These are phyloP conservation scores for Coniochaeta hoffmannii DNA, from an alignment of 2,329 filamentous ascomycete species.

Conservation along the genomic window DNA sequence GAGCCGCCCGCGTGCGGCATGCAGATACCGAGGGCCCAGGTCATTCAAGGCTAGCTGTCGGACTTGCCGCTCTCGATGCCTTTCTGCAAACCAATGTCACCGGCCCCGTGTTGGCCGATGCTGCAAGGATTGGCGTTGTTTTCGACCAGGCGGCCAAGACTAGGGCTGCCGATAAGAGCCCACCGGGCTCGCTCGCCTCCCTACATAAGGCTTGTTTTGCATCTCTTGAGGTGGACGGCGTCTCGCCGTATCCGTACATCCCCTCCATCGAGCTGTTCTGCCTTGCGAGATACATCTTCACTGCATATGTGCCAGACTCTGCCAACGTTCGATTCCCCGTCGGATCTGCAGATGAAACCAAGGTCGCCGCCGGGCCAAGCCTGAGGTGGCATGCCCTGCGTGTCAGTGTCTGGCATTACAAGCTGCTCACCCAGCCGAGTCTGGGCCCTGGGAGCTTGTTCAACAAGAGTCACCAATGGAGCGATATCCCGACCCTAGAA, in stretches of 20 bases:
- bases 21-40: background rate
- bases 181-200: slow-evolving; percentile 20
- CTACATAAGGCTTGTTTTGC: slow-evolving; percentile 55
- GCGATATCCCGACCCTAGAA: slow-evolving; percentile 49
- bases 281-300: slow-evolving; percentile 53
- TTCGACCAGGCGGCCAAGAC: slow-evolving; percentile 19
- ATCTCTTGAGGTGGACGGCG: slow-evolving; percentile 71
- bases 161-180: background rate
- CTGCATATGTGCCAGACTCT: slow-evolving; percentile 6
- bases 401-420: slow-evolving; percentile 62
- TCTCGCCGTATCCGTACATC: slow-evolving; percentile 77
- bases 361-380: slow-evolving; percentile 21
- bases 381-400: slow-evolving; percentile 60
- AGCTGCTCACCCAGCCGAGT: slow-evolving; percentile 50
- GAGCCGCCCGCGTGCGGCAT: too few species aligned
- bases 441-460: slow-evolving; percentile 47
- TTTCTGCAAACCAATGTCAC: slow-evolving; percentile 87
- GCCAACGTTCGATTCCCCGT: slow-evolving; percentile 13
- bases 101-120: slow-evolving; percentile 61
- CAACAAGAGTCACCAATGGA: slow-evolving; percentile 50
- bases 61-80: slow-evolving; percentile 62
- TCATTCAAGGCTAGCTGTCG: slow-evolving; percentile 38
- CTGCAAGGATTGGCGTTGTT: slow-evolving; percentile 21
- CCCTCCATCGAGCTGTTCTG: slow-evolving; percentile 79
- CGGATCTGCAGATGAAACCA: slow-evolving; percentile 32